phyloP scores from a whole-genome alignment of 371 early-diverging fungal species.

The Blakeslea trispora region DNA sequence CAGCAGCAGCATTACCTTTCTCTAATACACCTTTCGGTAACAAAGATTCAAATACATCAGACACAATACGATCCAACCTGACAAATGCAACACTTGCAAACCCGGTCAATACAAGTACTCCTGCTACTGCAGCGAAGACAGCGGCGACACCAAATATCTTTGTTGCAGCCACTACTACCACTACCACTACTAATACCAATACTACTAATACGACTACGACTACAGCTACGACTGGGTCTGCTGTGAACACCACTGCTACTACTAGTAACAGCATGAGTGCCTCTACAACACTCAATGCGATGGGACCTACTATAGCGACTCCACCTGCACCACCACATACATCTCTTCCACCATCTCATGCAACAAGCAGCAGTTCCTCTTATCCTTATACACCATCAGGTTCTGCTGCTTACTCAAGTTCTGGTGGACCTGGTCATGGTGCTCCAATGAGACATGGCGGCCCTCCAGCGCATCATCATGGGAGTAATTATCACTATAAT shows the following conservation, averaged over 20 bases:
- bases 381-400: slow-evolving; percentile 13
- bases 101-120: neutral
- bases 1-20: too few relatives aligned
- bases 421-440: neutral
- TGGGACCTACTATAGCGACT: neutral
- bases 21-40: too few relatives aligned
- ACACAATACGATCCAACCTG: too few relatives aligned
- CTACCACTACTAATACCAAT: neutral
- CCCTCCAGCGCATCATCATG: neutral
- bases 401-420: slow-evolving; percentile 15
- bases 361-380: slow-evolving; percentile 8
- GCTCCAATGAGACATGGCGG: neutral
- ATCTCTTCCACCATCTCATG: neutral
- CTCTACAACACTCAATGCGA: neutral
- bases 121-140: neutral
- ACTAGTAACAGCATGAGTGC: slow-evolving; percentile 4
- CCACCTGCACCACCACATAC: slow-evolving; percentile 3
- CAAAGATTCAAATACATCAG: too few relatives aligned
- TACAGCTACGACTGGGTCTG: neutral
- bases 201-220: neutral
- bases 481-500: slow-evolving; percentile 8
- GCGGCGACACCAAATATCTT: neutral
- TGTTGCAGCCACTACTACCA: neutral
- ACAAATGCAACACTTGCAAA: neutral
- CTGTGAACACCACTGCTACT: neutral